Evolutionary conservation across 2,329 filamentous ascomycete genomes (phyloP).

Genomic region (Penicillium paneum): DNA sequence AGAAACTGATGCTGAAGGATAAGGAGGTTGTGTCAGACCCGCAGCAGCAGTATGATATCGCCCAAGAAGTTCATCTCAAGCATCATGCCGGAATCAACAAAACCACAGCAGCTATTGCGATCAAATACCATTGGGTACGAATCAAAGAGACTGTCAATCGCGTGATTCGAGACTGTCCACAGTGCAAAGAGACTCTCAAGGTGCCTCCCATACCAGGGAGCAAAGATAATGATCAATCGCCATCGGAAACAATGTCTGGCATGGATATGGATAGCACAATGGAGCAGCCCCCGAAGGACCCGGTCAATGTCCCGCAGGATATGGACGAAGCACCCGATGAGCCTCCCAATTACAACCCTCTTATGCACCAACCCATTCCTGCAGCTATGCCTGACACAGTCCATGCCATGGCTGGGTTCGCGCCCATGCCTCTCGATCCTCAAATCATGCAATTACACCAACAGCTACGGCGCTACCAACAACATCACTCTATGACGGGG

Average conservation of each 20-base stretch:
- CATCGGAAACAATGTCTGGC: conserved; percentile 16
- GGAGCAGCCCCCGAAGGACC: conserved; percentile 15
- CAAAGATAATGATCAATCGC: conserved; percentile 27
- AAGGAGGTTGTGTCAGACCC: conserved; percentile 96
- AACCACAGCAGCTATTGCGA: conserved; percentile 88
- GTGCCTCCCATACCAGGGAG: conserved; percentile 41
- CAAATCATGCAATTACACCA: conserved; percentile 56
- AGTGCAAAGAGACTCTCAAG: conserved; percentile 80
- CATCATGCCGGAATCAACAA: conserved; percentile 96
- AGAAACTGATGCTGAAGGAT: conserved; percentile 92
- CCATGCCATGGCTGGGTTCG: conserved; percentile 42
- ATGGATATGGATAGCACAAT: conserved; percentile 13
- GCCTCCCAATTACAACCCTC: conserved; percentile 31
- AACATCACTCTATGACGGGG: conserved; percentile 36
- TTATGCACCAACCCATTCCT: conserved; percentile 28
- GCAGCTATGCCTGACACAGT: conserved; percentile 36
- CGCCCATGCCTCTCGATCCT: conserved; percentile 58
- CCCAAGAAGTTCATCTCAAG: conserved; percentile 68
- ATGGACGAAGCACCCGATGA: conserved; percentile 27
- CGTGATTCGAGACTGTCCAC: conserved; percentile 84
- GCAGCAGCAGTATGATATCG: conserved; percentile 84
- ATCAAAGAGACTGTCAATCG: conserved; percentile 97
- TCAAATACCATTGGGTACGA: conserved; percentile 93
- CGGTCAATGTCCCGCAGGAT: conserved; percentile 15
- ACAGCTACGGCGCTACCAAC: conserved; percentile 42